phyloP scores from a whole-genome alignment of 192 early-diverging fungal genomes.

The Backusella mclennaniae region DNA sequence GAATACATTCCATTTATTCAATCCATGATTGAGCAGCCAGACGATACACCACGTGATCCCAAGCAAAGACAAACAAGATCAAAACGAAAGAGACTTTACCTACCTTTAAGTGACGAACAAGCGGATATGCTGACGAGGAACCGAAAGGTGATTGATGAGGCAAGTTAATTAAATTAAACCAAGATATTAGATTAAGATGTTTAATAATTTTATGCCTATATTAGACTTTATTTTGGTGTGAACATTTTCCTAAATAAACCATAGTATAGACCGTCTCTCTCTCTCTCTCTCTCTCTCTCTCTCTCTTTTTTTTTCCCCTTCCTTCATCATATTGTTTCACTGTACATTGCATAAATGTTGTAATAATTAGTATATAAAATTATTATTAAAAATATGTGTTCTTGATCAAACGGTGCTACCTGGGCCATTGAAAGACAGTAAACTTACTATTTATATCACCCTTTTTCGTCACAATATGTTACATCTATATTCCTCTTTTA shows the following conservation, averaged over 20 bases:
- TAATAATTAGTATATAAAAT: background rate
- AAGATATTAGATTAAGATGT: background rate
- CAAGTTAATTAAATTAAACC: background rate
- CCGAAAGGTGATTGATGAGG: background rate
- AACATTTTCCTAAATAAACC: background rate
- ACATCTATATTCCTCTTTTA: background rate
- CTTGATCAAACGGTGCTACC: background rate
- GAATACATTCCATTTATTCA: constrained; percentile 5
- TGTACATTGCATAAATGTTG: background rate
- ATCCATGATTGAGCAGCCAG: background rate
- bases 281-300: too few species aligned
- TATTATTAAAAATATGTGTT: background rate
- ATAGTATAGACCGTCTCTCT: background rate
- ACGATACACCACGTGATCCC: background rate
- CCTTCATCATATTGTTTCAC: background rate
- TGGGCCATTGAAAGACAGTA: background rate
- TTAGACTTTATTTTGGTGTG: constrained; percentile 6
- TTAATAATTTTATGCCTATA: background rate
- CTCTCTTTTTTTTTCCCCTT: too few species aligned
- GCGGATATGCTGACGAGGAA: background rate
- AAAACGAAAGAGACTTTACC: background rate
- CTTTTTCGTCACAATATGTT: background rate
- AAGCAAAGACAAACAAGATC: background rate
- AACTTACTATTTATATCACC: background rate
- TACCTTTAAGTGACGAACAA: background rate